A percentile compares a stretch with the other conserved stretches of the same genome.
These are phyloP conservation scores for Pestalotiopsis sp. DNA, from an alignment of 2,329 filamentous ascomycete species.

Conservation along the genomic window DNA sequence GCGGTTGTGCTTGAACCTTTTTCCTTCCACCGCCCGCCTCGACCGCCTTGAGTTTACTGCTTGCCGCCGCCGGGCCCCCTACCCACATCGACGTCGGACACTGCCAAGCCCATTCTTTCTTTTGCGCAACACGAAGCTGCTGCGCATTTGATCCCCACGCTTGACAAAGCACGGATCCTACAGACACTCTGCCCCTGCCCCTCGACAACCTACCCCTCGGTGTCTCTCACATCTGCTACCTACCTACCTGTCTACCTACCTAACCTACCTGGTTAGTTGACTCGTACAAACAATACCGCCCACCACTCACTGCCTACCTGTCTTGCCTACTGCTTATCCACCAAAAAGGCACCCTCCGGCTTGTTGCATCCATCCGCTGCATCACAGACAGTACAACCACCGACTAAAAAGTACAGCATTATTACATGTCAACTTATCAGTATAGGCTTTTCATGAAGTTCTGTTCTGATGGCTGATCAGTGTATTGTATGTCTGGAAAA, in stretches of 20 bases:
- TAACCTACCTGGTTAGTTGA: not conserved
- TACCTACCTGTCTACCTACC: not conserved
- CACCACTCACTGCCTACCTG: not conserved
- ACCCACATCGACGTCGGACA: not conserved
- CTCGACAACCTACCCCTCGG: conserved; percentile 8
- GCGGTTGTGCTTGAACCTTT: not conserved
- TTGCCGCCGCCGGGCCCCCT: not conserved
- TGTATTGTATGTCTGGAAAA: conserved; percentile 71
- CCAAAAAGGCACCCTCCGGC: conserved; percentile 17
- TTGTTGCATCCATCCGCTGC: conserved; percentile 22
- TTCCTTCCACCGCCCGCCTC: not conserved
- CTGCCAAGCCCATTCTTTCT: not conserved
- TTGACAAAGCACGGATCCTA: not conserved
- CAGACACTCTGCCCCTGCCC: not conserved
- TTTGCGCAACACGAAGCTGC: not conserved
- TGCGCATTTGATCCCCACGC: not conserved
- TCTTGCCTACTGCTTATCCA: conserved; percentile 10
- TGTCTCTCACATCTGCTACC: not conserved
- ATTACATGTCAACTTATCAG: conserved; percentile 36
- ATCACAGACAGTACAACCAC: conserved; percentile 39
- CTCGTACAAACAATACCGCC: no score
- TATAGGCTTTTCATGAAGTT: conserved; percentile 31
- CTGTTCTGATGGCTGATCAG: conserved; percentile 58
- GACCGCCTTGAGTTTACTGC: not conserved
- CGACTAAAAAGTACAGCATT: conserved; percentile 30